A percentile compares a stretch with the other conserved stretches of the same genome.
Evolutionary conservation across 1,284 basidiomycete species (phyloP).

Genomic region (Cutaneotrichosporon cavernicola): DNA sequence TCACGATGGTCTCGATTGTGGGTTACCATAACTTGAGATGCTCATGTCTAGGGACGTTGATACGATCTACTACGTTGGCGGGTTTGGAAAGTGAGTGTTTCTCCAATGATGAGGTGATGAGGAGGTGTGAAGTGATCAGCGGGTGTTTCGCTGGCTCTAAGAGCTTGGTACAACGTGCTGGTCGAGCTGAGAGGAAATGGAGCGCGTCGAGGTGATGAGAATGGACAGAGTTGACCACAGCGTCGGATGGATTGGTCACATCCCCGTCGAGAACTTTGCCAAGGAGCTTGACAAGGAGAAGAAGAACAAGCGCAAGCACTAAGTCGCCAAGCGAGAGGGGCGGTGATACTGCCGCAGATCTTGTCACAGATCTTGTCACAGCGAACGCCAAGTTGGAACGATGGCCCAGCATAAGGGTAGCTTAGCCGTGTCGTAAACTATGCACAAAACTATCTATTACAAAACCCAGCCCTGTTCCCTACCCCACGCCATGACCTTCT

Average conservation of each 20-base stretch:
- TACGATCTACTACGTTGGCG: conserved; percentile 65
- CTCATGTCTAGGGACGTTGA: background rate
- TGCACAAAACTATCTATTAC: background rate
- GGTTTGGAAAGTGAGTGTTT: conserved; percentile 61
- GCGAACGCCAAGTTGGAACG: too few species aligned
- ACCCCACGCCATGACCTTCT: conserved; percentile 14
- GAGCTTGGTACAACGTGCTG: background rate
- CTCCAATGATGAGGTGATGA: background rate
- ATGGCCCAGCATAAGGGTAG: too few species aligned
- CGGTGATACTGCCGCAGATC: background rate
- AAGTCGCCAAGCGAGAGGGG: background rate
- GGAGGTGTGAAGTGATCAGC: background rate
- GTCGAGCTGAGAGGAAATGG: background rate
- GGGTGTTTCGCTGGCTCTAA: background rate
- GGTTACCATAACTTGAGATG: conserved; percentile 14
- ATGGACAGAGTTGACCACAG: conserved; percentile 18
- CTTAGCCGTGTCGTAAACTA: background rate
- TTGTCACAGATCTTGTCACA: too few species aligned
- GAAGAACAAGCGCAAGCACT: background rate
- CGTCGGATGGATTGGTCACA: conserved; percentile 61
- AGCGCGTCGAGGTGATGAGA: too few species aligned
- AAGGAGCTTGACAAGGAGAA: conserved; percentile 22
- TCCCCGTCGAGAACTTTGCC: conserved; percentile 60
- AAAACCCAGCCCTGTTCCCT: conserved; percentile 12
- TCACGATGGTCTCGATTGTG: conserved; percentile 50